Conservation (phyloP, 768 basidiomycete species). For the Pleurotus citrinopileatus region DNA sequence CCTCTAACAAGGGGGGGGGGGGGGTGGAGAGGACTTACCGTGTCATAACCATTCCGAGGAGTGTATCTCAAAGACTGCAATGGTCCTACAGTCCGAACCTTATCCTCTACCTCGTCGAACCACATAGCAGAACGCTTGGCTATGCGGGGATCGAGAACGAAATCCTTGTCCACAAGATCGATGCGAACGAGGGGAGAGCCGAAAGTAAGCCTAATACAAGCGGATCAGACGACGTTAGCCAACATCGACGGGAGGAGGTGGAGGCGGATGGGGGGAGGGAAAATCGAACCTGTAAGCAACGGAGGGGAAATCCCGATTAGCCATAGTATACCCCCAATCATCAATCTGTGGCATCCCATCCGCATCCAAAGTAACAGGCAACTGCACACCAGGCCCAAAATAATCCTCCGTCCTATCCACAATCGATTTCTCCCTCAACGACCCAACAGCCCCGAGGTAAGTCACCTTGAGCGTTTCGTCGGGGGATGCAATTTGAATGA, state of each 20-base stretch:
- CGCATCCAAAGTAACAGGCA: constrained; percentile 28
- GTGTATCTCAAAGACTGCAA: constrained; percentile 13
- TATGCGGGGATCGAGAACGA: constrained; percentile 20
- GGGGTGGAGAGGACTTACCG: background rate
- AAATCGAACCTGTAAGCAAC: constrained; percentile 18
- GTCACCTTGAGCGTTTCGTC: constrained; percentile 28
- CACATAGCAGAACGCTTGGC: constrained; percentile 13
- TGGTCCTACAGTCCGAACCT: constrained; percentile 15
- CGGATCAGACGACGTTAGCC: constrained; percentile 13
- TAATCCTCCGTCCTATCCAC: constrained; percentile 33
- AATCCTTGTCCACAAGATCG: constrained; percentile 29
- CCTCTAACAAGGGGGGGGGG: background rate
- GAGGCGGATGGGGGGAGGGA: no score
- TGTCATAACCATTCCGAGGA: constrained; percentile 13
- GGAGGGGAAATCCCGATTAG: constrained; percentile 24
- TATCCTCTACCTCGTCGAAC: constrained; percentile 14
- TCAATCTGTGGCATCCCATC: constrained; percentile 24
- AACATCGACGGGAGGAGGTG: no score
- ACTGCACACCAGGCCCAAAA: constrained; percentile 24
- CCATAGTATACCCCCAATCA: constrained; percentile 32
- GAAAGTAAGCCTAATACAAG: constrained; percentile 17
- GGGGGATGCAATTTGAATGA: constrained; percentile 31
- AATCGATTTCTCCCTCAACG: constrained; percentile 29
- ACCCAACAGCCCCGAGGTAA: constrained; percentile 37
- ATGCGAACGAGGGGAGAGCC: constrained; percentile 27